Evolutionary conservation across 1,139 yeast species (phyloP), one percentile per base, ranked within the genome.

Genomic region (Candida neerlandica): DNA sequence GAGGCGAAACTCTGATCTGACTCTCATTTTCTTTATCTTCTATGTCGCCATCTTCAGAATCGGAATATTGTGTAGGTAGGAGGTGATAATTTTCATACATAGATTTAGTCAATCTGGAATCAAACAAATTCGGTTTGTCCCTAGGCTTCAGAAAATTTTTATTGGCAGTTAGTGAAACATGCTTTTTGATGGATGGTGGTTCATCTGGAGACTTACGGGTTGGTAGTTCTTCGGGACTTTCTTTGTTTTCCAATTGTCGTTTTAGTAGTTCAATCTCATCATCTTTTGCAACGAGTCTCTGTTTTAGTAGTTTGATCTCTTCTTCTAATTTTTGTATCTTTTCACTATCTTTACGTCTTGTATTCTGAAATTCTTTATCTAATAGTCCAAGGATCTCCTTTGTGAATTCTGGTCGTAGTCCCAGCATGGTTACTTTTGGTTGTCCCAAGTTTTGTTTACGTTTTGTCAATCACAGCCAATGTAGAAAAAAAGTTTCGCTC

Each of bases 61-160:
- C 52, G n/a, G 51, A 56, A 33, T 58, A 58, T 45, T 58, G 62
- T 0, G 61, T 58, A 9, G 62, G 57, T 41, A 56, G 29, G 41
- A 52, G 37, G 45, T 50, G 53, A 21, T 52, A 34, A 26, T 55
- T 51, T 1, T 46, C 54, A 26, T 44, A 39, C 45, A 47, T 43
- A 5, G 51, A 49, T 37, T 51, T 46, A 11, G 43, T 46, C 33
- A 46, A 47, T 40, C 46, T 47, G 23, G 46, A 34, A 12, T 37
- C 30, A 21, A 33, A 23, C 32, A 38, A 34, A 27, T n/a, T 15
- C 2, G 14, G 33, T 19, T 29, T 29, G 9, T 40, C 43, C 2
- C 38, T 14, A 30, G 35, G 11, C 12, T 43, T 47, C 26, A 39
- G 35, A 4, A 21, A 33, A 4, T 47, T 30, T 41, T 29, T 44